Percentiles rank a stretch among this genome's conserved stretches.
Evolutionary conservation across 2,329 filamentous ascomycete species (phyloP).

Genomic region (Hypoxylon sp.): DNA sequence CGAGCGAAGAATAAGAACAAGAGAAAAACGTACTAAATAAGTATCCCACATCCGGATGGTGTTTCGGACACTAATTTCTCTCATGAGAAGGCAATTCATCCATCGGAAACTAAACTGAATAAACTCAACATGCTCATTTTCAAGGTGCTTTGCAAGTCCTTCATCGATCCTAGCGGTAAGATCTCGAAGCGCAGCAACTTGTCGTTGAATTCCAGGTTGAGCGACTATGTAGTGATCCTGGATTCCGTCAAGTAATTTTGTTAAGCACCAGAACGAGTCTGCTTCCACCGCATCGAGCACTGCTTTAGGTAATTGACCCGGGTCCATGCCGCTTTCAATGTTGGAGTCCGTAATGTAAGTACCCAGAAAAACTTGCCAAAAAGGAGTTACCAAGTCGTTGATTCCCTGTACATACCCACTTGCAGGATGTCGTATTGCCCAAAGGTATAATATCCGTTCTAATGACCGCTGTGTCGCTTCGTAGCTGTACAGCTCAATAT

Average conservation of each 20-base stretch:
- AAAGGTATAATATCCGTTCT: constrained; percentile 95
- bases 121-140: constrained; percentile 93
- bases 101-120: constrained; percentile 99
- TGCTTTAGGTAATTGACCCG: constrained; percentile 88
- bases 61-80: constrained; percentile 95
- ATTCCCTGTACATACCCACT: constrained; percentile 99
- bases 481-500: constrained; percentile 94
- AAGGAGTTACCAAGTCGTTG: constrained; percentile 97
- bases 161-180: constrained; percentile 92
- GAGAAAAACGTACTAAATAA: constrained; percentile 80
- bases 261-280: constrained; percentile 98
- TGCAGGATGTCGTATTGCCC: constrained; percentile 97
- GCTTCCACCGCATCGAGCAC: constrained; percentile 97
- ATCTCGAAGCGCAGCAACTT: constrained; percentile 90
- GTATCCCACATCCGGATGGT: constrained; percentile 99
- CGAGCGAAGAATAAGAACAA: constrained; percentile 17
- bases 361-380: constrained; percentile 97
- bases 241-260: constrained; percentile 97
- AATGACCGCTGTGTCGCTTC: constrained; percentile 95
- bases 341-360: constrained; percentile 95
- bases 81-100: constrained; percentile 99
- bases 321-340: constrained; percentile 96
- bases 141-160: constrained; percentile 86
- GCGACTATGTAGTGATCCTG: constrained; percentile 99
- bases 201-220: constrained; percentile 95